Evolutionary conservation across 2,329 filamentous ascomycete genomes (phyloP), one percentile per base, ranked within the genome.

Genomic region (Fusarium sp.): DNA sequence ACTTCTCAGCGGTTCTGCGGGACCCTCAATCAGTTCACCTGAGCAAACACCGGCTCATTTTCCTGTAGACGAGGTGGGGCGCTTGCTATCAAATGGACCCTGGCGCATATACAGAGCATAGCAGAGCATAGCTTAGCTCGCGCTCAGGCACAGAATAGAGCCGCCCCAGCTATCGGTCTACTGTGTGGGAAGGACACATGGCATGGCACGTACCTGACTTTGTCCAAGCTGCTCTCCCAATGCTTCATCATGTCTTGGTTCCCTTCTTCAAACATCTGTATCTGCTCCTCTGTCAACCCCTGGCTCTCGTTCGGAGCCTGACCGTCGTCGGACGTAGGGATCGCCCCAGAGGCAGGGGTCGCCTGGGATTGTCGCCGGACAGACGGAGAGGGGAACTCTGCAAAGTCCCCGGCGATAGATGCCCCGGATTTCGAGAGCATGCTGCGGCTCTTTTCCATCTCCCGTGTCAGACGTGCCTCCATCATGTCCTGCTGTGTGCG

Each of bases 231-330:
- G 81, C 91, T 93, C 79, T 97, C 93, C 79, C 96, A 97, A 80
- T 97, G 92, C 79, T 91, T 92, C 73, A 98, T 85, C 90, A 99
- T 93, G 69, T 93, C 90, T 79, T 93, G 90, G 77, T 98, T 97
- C 77, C 96, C 94, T 80, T 93, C 88, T 73, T 95, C 94, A 81
- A 99, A 98, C 77, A 97, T 87, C 78, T 97, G 95, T 57, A 96
- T 83, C 79, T 98, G 95, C 77, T 97, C 93, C 20, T 89, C 85
- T 16, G 91, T 93, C 66, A 97, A 82, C 67, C 89, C 87, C 42
- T 88, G 80, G 55, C 80, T 74, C 42, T 88, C 80, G 55, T 80
- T 74, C 29, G 67, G 55, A 14, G 69, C 53, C 25, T 67, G 57
- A 2, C 64, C 65, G 25, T 73, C 67, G 31, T 75, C 70, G 53